A percentile compares a stretch with the other conserved stretches of the same genome.
phyloP scores from a whole-genome alignment of 1,284 basidiomycete genomes.

The Ustilago trichophora region DNA sequence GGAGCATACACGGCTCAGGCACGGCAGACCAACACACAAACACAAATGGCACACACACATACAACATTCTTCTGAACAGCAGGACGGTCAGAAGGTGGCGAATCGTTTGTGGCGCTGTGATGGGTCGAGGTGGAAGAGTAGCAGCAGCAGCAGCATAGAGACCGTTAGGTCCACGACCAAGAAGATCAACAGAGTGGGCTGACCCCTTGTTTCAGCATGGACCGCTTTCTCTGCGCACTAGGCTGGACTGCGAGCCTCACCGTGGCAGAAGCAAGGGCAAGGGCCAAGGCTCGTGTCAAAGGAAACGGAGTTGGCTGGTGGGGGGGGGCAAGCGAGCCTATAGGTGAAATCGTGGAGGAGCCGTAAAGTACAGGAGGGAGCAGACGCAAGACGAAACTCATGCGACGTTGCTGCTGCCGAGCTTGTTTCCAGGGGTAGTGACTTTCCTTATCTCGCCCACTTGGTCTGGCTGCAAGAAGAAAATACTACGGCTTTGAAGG shows the following conservation, averaged over 20 bases:
- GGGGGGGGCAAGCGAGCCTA: too few relatives aligned
- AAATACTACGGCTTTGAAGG: conserved; percentile 13
- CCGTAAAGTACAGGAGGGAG: not conserved
- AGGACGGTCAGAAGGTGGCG: conserved; percentile 1
- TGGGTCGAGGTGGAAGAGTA: too few relatives aligned
- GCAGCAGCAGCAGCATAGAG: too few relatives aligned
- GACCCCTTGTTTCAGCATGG: not conserved
- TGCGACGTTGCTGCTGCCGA: conserved; percentile 6
- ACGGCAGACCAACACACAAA: conserved; percentile 11
- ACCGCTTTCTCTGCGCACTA: not conserved
- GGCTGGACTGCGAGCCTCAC: not conserved
- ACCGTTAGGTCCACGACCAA: too few relatives aligned
- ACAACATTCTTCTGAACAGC: not conserved
- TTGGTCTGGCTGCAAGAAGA: not conserved
- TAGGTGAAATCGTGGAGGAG: not conserved
- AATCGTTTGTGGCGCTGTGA: conserved; percentile 16
- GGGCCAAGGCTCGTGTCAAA: conserved; percentile 16
- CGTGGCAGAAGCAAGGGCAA: conserved; percentile 12
- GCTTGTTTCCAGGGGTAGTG: not conserved
- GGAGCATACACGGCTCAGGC: conserved; percentile 24
- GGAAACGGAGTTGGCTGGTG: too few relatives aligned
- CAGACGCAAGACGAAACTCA: conserved; percentile 1
- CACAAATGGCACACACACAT: not conserved
- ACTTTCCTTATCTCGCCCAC: conserved; percentile 2
- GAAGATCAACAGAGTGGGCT: too few relatives aligned